Evolutionary conservation across 2,329 filamentous ascomycete genomes (phyloP), one percentile per base, ranked within the genome.

Genomic region (Trichoderma sp.): DNA sequence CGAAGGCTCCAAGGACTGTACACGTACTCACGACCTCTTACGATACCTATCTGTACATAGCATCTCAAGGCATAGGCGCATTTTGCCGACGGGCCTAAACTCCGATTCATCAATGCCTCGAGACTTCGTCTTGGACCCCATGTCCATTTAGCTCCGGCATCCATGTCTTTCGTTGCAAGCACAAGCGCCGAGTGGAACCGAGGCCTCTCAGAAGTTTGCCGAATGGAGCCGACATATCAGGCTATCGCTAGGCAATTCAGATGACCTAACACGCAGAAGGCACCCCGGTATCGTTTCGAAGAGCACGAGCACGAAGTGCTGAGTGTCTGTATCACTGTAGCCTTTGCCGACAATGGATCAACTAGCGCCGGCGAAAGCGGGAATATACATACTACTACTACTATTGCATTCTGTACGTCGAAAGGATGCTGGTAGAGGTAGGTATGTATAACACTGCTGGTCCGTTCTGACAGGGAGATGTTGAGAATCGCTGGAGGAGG

Each of bases 21-120:
- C 57, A 43, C 10, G 41, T 63, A 63, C 59, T 30, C 28, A 30
- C 3, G 28, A 30, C 3, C 28, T 30, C 28, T 30, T 30, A 3
- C 28, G 7, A 24, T 24, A 3, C 21, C 21, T 30, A 4, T 30
- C 34, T 39, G 34, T 39, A 39, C 34, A 14, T 39, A 14, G n/a
- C n/a, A n/a, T 3, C 21, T 24, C 21, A 24, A 3, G 21, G 34
- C 57, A 28, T 19, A 28, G 30, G 26, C 50, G 48, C 59, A 63
- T 63, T 63, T 63, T 63, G 59, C 59, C 59, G 59, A 63, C 59
- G 59, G 59, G 41, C 59, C 50, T 63, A 63, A 63, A 55, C 59
- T 63, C 50, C 59, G 59, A 63, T 62, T 62, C 39, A 52, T 24
- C 59, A 62, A 10, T 14, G 10, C 2, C 34, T 62, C 58, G 24